Base-by-base conservation (phyloP, 176 grass and related monocot species). In the Oropetium thomaeum region DNA sequence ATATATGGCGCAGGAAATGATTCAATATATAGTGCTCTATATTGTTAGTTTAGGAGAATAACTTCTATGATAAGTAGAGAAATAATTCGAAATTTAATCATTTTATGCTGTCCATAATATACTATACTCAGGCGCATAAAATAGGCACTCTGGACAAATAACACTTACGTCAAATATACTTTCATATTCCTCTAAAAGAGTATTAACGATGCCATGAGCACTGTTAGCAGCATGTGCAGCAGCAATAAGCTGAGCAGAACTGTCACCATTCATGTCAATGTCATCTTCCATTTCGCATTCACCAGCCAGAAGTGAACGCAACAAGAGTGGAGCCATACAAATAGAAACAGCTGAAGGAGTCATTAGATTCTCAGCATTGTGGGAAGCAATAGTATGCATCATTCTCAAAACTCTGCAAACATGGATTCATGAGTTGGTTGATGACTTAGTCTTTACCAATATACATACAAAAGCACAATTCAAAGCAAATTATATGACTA, bases 201-300 rank as follows among this genome's bases (percentile, higher is more conserved):
- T 92, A 44, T 84, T 90, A 45, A 99, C 77, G 69, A 99, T 99
- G 64, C 89, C 87, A 78, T 96, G 96, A 70, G 96, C 96, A 83
- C 90, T 99, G 70, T 88, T 99, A 83, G 96, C 96, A 69, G 96
- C 96, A 82, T 92, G 92, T 82, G 92, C 92, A 48, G 96, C 96
- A 67, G 96, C 96, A 75, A 99, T 84, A 74, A 99, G 92, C 89
- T 99, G 96, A 77, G 96, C 96, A 83, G 96, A 88, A 83, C 14
- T 86, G 75, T 99, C 92, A 4, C 80, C 87, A 74, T 65, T 95
- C 41, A 83, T 83, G 75, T 92, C 92, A 38, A 92, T 87, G 44
- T 83, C 96, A 83, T 99, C 89, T 67, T 99, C 96, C 96, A 99
- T 90, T 71, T 99, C 96, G 57, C 96, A 99, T 87, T 99, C 96